Evolutionary conservation across 306 rosid genomes (phyloP).

Genomic region (Medicago truncatula): DNA sequence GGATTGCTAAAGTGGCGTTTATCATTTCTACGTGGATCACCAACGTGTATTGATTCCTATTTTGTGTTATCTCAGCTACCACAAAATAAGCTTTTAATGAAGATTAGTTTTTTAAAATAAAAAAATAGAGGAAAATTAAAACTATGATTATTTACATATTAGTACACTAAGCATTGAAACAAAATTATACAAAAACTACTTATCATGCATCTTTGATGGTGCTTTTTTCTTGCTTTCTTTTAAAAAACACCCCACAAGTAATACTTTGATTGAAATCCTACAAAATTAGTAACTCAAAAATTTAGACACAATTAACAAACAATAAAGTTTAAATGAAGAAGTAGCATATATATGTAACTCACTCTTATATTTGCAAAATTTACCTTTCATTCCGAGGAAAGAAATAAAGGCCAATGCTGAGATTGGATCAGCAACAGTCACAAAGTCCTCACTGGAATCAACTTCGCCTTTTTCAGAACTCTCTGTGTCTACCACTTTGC

Average conservation of each 20-base stretch:
- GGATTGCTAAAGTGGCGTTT: too few species aligned
- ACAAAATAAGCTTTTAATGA: too few species aligned
- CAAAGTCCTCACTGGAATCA: constrained; percentile 23
- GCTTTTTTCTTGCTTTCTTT: constrained; percentile 47
- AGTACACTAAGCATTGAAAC: not conserved
- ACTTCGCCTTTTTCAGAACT: constrained; percentile 31
- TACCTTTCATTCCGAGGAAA: constrained; percentile 72
- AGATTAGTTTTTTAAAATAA: too few species aligned
- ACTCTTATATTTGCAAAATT: constrained; percentile 51
- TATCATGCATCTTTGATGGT: constrained; percentile 11
- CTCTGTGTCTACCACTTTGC: constrained; percentile 31
- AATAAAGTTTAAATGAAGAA: not conserved
- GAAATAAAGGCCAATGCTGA: constrained; percentile 69
- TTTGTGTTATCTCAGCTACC: too few species aligned
- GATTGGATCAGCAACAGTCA: constrained; percentile 43
- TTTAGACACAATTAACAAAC: constrained; percentile 10
- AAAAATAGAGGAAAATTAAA: too few species aligned
- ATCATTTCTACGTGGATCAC: too few species aligned
- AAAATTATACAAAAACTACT: too few species aligned
- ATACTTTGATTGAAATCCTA: constrained; percentile 68
- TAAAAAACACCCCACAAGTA: constrained; percentile 86
- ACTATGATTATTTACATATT: not conserved
- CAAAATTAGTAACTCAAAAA: constrained; percentile 26
- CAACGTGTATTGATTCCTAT: too few species aligned
- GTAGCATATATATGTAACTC: constrained; percentile 35